Evolutionary conservation across 2,329 filamentous ascomycete species (phyloP).

Genomic region (Paracorniculantispora psalliotae): DNA sequence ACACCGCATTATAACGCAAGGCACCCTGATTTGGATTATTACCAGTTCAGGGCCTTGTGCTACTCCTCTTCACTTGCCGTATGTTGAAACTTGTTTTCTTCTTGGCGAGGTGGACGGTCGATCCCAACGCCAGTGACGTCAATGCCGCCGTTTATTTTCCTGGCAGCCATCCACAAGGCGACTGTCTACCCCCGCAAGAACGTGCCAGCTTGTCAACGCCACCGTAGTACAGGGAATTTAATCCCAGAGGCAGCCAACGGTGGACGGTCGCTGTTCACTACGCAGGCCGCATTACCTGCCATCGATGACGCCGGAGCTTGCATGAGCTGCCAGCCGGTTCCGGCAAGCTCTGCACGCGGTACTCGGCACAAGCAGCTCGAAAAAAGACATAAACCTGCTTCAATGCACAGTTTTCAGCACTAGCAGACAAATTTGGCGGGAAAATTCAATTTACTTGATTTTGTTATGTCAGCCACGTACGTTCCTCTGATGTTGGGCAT

Average conservation of each 20-base stretch:
- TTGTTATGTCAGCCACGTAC: too few species aligned
- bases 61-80: not conserved
- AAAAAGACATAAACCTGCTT: too few species aligned
- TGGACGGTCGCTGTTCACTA: not conserved
- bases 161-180: too few species aligned
- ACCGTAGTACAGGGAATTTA: not conserved
- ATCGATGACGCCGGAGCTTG: not conserved
- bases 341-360: not conserved
- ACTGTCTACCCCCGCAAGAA: not conserved
- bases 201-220: not conserved
- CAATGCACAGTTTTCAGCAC: too few species aligned
- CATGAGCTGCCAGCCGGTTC: not conserved
- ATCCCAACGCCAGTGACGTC: conserved; percentile 20
- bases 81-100: conserved; percentile 1
- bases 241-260: not conserved
- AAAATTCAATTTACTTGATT: too few species aligned
- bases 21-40: too few species aligned
- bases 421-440: too few species aligned
- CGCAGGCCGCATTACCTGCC: not conserved
- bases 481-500: too few species aligned
- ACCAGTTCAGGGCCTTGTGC: not conserved
- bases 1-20: not conserved
- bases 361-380: too few species aligned
- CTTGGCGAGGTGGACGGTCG: not conserved
- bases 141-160: conserved; percentile 1